These are phyloP conservation scores for Acrocalymma vagum DNA, from an alignment of 2,329 filamentous ascomycete genomes.

Conservation along the genomic window DNA sequence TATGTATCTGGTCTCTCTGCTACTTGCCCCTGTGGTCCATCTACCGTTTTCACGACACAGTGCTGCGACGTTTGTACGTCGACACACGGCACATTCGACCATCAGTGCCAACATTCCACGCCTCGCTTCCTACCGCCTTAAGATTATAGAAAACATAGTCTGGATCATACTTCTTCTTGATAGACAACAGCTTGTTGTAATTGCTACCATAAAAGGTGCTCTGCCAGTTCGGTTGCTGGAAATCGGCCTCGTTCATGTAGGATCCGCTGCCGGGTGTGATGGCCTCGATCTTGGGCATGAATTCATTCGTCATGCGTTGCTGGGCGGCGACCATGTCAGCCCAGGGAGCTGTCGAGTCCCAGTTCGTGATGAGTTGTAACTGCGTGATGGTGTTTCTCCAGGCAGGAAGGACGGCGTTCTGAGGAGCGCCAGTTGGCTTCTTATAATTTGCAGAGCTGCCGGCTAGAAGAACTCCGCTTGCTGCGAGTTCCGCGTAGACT, in stretches of 20 bases:
- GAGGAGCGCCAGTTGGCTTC: slow-evolving; percentile 16
- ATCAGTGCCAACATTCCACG: slow-evolving; percentile 16
- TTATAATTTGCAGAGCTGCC: slow-evolving; percentile 24
- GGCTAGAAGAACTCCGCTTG: slow-evolving; percentile 23
- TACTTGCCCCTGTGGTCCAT: no score
- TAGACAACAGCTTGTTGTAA: slow-evolving; percentile 19
- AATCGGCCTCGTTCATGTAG: slow-evolving; percentile 42
- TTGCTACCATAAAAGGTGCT: slow-evolving; percentile 31
- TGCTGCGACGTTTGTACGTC: no score
- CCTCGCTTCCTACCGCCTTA: slow-evolving; percentile 32
- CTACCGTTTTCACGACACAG: no score
- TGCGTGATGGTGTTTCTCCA: slow-evolving; percentile 30
- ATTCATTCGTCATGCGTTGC: slow-evolving; percentile 24
- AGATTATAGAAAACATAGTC: slow-evolving; percentile 24
- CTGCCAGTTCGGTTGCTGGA: slow-evolving; percentile 32
- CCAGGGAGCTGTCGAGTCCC: slow-evolving; percentile 23
- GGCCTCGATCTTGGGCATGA: slow-evolving; percentile 33
- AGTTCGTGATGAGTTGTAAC: slow-evolving; percentile 28
- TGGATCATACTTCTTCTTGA: slow-evolving; percentile 36
- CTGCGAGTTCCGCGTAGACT: slow-evolving; percentile 18
- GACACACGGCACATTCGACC: slow-evolving; percentile 25
- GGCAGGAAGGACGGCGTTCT: slow-evolving; percentile 32
- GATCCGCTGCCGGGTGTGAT: slow-evolving; percentile 29
- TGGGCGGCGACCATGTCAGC: slow-evolving; percentile 17
- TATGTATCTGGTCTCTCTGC: no score